Evolutionary conservation across 768 basidiomycete genomes (phyloP).

Genomic region (Melanogaster broomeanus): DNA sequence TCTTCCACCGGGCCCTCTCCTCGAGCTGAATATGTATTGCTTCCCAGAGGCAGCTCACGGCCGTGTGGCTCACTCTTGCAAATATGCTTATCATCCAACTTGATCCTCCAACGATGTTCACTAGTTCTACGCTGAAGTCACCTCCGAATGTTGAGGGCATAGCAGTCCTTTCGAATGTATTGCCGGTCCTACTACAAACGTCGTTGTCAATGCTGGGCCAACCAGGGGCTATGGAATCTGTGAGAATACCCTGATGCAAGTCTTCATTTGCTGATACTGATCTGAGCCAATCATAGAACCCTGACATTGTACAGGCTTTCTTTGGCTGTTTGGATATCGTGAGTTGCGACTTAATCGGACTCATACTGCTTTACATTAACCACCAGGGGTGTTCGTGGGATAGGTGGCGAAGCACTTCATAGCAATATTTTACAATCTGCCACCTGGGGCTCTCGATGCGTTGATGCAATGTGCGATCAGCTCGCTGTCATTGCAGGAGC

Average conservation of each 20-base stretch:
- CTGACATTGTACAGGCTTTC: constrained; percentile 89
- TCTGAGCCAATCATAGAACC: constrained; percentile 57
- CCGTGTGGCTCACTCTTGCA: constrained; percentile 83
- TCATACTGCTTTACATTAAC: background rate
- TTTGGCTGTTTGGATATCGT: constrained; percentile 83
- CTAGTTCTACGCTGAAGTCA: constrained; percentile 44
- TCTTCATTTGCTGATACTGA: constrained; percentile 7
- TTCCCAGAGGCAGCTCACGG: constrained; percentile 69
- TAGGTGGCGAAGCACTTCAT: constrained; percentile 62
- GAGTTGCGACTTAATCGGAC: constrained; percentile 20
- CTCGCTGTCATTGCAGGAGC: constrained; percentile 73
- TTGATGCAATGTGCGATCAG: constrained; percentile 70
- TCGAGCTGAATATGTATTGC: constrained; percentile 80
- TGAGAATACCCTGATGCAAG: constrained; percentile 36
- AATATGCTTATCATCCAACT: constrained; percentile 81
- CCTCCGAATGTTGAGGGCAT: constrained; percentile 58
- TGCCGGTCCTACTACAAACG: constrained; percentile 61
- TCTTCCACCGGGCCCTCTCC: constrained; percentile 76
- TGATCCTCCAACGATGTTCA: constrained; percentile 61
- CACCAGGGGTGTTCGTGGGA: background rate
- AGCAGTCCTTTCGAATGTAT: constrained; percentile 51
- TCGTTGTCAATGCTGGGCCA: constrained; percentile 54
- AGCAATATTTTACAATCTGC: constrained; percentile 58
- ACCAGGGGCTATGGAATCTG: constrained; percentile 69
- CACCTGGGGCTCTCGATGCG: constrained; percentile 61